Percentiles rank a stretch among this genome's conserved stretches.
Conservation (phyloP, 257 asterid species). For the Echium plantagineum region DNA sequence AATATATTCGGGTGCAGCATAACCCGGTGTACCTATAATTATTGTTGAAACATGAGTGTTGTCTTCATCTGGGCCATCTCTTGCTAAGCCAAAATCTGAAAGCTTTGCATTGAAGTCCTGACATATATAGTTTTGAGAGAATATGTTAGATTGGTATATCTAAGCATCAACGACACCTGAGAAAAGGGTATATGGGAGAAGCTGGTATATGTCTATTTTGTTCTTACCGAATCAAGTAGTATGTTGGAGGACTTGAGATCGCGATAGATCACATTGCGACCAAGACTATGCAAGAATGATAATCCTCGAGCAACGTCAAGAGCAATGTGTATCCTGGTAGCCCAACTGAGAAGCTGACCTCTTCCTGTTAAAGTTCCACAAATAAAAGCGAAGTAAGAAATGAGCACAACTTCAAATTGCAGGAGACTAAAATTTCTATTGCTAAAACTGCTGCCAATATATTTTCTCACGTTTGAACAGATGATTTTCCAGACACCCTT, state of each 20-base stretch:
- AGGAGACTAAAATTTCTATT: too few species aligned
- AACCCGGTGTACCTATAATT: slow-evolving; percentile 53
- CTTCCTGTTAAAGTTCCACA: slow-evolving; percentile 29
- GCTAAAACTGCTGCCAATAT: not conserved
- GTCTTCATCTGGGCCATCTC: slow-evolving; percentile 61
- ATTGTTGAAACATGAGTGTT: slow-evolving; percentile 63
- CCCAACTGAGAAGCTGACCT: slow-evolving; percentile 47
- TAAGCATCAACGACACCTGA: too few species aligned
- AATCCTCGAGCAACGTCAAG: slow-evolving; percentile 53
- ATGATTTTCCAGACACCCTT: slow-evolving; percentile 76
- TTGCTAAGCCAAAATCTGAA: slow-evolving; percentile 64
- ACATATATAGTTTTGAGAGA: slow-evolving; percentile 7
- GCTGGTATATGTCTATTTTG: not conserved
- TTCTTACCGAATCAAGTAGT: slow-evolving; percentile 46
- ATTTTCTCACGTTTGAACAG: slow-evolving; percentile 42
- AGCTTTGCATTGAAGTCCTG: slow-evolving; percentile 66
- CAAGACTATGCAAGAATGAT: slow-evolving; percentile 43
- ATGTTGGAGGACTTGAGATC: slow-evolving; percentile 63
- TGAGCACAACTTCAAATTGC: not conserved
- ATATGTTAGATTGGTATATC: too few species aligned
- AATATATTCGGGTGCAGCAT: slow-evolving; percentile 70
- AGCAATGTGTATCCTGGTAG: slow-evolving; percentile 44
- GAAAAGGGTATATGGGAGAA: not conserved
- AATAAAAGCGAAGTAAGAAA: not conserved
- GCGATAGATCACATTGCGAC: slow-evolving; percentile 52